phyloP scores from a whole-genome alignment of 768 basidiomycete species.

The Termitomyces sp. region DNA sequence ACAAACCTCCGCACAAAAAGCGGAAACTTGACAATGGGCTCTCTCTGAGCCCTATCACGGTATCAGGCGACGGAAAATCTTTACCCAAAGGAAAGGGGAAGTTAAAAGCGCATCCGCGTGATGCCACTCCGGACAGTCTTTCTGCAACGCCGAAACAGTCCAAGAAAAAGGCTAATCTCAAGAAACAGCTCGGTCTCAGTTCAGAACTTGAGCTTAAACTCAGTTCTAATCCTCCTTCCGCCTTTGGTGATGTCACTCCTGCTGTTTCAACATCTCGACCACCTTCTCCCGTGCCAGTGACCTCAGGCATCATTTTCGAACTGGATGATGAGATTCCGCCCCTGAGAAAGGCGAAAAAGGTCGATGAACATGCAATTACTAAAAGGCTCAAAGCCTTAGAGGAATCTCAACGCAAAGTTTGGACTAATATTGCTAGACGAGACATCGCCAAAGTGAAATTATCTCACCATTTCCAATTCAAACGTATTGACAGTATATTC shows the following conservation, averaged over 20 bases:
- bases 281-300: slow-evolving; percentile 55
- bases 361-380: slow-evolving; percentile 65
- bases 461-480: background rate
- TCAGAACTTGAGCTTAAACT: slow-evolving; percentile 47
- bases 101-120: slow-evolving; percentile 42
- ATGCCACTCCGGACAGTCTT: slow-evolving; percentile 54
- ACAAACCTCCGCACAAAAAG: slow-evolving; percentile 46
- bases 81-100: slow-evolving; percentile 50
- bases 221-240: slow-evolving; percentile 48
- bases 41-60: slow-evolving; percentile 30
- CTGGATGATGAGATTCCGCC: slow-evolving; percentile 66
- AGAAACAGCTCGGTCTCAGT: slow-evolving; percentile 48
- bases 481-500: slow-evolving; percentile 3
- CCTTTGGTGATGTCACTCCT: slow-evolving; percentile 69
- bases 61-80: slow-evolving; percentile 20
- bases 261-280: slow-evolving; percentile 52
- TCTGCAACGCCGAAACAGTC: slow-evolving; percentile 43
- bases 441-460: slow-evolving; percentile 73
- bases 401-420: slow-evolving; percentile 83
- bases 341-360: slow-evolving; percentile 70
- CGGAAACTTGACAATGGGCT: slow-evolving; percentile 48
- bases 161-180: slow-evolving; percentile 55
- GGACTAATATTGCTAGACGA: slow-evolving; percentile 81
- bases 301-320: slow-evolving; percentile 63
- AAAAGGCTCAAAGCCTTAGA: slow-evolving; percentile 76